Evolutionary conservation across 2,329 filamentous ascomycete genomes (phyloP), one percentile per base, ranked within the genome.

Genomic region (Anthostomella pinea): DNA sequence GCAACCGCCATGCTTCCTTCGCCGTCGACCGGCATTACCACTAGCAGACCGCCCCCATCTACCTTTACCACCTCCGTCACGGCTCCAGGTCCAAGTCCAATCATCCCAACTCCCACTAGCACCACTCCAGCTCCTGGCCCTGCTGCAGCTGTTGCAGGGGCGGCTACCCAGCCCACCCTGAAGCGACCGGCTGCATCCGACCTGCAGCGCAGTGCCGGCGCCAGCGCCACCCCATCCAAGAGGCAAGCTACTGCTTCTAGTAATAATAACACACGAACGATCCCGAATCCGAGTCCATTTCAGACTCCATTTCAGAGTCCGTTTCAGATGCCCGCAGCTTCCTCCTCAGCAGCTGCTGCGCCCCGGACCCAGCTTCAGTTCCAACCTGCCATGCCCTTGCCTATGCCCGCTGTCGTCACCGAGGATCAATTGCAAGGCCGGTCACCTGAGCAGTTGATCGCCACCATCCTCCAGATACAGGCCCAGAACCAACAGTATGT

Each of bases 131-230:
- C 37, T 19, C 28, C 31, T 9, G 34, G 33, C 22, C 8, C 30
- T 39, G 42, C 26, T 15, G 20, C 16, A 13, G 16, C 37, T 20
- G 19, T 17, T n/a, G 43, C 49, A 47, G 52, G 51, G 42, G 44
- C 51, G 38, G 40, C 37, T 31, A 32, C 48, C 28, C 41, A 53
- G 47, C 59, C 37, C 32, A 32, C 48, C 28, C 41, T 54, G 47
- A 60, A 60, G 49, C 57, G 57, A 55, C 52, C 55, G 41, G 56
- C 57, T 51, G 46, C 57, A 56, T 52, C 57, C 49, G 56, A 59
- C 48, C 52, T 59, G 54, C 56, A 60, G 48, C 57, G 51, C 51
- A 54, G 39, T 55, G 45, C 54, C 53, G 56, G 54, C 43, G 35
- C 51, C 45, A 53, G 46, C 52, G 51, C 50, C 43, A 58, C 57